These are phyloP conservation scores for Corylus avellana DNA, from an alignment of 306 rosid genomes.

Conservation along the genomic window DNA sequence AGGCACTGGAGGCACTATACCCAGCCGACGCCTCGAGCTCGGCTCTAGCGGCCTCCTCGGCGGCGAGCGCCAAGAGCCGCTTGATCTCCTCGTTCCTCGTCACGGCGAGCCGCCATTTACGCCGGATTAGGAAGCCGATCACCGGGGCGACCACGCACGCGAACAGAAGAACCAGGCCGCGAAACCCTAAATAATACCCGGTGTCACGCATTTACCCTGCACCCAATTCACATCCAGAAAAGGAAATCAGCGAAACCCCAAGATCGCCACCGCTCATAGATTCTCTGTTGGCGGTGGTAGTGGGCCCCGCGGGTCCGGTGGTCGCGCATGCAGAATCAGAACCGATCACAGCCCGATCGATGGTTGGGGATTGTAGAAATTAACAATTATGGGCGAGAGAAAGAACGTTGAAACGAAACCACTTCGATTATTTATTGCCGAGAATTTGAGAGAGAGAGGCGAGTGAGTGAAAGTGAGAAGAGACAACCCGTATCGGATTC, in stretches of 20 bases:
- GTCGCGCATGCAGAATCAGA: slow-evolving; percentile 22
- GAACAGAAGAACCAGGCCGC: slow-evolving; percentile 58
- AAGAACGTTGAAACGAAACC: background rate
- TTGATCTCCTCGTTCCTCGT: slow-evolving; percentile 77
- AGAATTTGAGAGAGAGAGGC: background rate
- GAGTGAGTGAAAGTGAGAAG: slow-evolving; percentile 23
- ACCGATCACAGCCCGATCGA: slow-evolving; percentile 5
- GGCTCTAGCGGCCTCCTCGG: slow-evolving; percentile 75
- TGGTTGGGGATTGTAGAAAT: background rate
- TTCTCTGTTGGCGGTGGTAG: slow-evolving; percentile 26
- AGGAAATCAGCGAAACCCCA: slow-evolving; percentile 34
- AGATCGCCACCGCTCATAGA: slow-evolving; percentile 55
- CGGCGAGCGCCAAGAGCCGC: slow-evolving; percentile 67
- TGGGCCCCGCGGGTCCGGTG: slow-evolving; percentile 10
- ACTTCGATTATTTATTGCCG: slow-evolving; percentile 23
- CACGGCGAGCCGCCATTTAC: slow-evolving; percentile 67
- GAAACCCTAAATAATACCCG: slow-evolving; percentile 78
- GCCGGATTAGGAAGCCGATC: slow-evolving; percentile 49
- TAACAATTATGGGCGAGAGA: background rate
- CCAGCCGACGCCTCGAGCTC: slow-evolving; percentile 65
- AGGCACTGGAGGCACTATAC: slow-evolving; percentile 13
- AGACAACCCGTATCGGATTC: slow-evolving; percentile 28
- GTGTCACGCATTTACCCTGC: slow-evolving; percentile 75
- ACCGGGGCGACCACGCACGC: slow-evolving; percentile 47
- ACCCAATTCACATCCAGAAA: slow-evolving; percentile 56